phyloP scores from a whole-genome alignment of 768 basidiomycete species.

The Solioccasus polychromus region DNA sequence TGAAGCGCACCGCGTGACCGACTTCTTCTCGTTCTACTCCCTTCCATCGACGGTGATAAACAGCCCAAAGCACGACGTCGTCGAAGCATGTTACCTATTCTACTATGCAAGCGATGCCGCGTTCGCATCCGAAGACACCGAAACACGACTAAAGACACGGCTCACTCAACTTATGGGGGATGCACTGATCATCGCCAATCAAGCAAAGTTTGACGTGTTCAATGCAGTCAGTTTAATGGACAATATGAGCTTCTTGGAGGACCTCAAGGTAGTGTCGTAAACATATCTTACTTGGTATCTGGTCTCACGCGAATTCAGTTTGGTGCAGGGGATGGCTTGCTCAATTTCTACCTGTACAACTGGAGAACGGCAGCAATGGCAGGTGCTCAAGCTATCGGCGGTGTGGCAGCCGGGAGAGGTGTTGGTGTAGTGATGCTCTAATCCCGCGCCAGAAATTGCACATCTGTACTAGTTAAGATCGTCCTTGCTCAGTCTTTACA shows the following conservation, averaged over 20 bases:
- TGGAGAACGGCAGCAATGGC: slow-evolving; percentile 84
- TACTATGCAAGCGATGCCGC: slow-evolving; percentile 89
- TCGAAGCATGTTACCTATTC: slow-evolving; percentile 94
- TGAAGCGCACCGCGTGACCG: slow-evolving; percentile 78
- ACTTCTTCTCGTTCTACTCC: slow-evolving; percentile 96
- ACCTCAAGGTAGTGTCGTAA: slow-evolving; percentile 64
- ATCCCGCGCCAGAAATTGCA: neutral
- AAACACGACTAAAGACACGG: slow-evolving; percentile 61
- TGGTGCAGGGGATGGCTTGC: slow-evolving; percentile 85
- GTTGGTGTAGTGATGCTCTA: slow-evolving; percentile 95
- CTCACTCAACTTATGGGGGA: slow-evolving; percentile 74
- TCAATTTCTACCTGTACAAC: slow-evolving; percentile 94
- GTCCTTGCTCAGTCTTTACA: slow-evolving; percentile 1
- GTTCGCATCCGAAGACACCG: slow-evolving; percentile 62
- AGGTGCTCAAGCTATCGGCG: slow-evolving; percentile 57
- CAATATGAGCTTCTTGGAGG: slow-evolving; percentile 76
- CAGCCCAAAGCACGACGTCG: slow-evolving; percentile 60
- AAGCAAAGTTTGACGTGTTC: slow-evolving; percentile 92
- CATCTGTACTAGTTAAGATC: neutral
- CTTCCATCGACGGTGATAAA: slow-evolving; percentile 92
- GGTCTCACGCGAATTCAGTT: slow-evolving; percentile 53
- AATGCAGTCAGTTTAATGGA: slow-evolving; percentile 96
- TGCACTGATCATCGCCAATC: slow-evolving; percentile 75
- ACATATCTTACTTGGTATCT: neutral
- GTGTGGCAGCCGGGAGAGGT: slow-evolving; percentile 62